A percentile compares a stretch with the other conserved stretches of the same genome.
These are phyloP conservation scores for Petrea volubilis DNA, from an alignment of 257 asterid genomes.

Conservation along the genomic window DNA sequence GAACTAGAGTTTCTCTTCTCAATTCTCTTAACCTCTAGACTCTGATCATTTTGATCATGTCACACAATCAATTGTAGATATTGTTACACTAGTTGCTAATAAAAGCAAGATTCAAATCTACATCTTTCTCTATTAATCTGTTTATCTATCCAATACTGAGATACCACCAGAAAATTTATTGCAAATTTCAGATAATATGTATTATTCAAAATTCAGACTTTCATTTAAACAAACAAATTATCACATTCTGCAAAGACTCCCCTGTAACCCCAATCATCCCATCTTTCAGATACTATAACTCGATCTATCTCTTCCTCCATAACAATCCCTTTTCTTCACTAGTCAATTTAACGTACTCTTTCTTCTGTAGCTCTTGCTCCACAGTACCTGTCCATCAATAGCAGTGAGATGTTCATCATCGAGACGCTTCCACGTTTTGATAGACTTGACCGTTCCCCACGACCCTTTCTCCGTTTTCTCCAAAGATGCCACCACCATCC, in stretches of 20 bases:
- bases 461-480: conserved; percentile 68
- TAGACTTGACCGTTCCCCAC: conserved; percentile 80
- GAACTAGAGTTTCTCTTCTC: conserved; percentile 29
- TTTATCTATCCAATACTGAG: not conserved
- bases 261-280: not conserved
- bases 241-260: not conserved
- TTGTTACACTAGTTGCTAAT: not conserved
- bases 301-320: not conserved
- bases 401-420: conserved; percentile 67
- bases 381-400: conserved; percentile 76
- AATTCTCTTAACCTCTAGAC: conserved; percentile 30
- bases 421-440: conserved; percentile 87
- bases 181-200: no score
- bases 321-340: not conserved
- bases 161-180: no score
- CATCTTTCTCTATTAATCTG: not conserved
- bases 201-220: no score
- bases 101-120: not conserved
- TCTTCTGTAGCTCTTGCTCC: conserved; percentile 62
- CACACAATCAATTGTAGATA: not conserved
- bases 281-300: not conserved
- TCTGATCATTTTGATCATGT: not conserved
- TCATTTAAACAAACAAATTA: not conserved
- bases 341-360: conserved; percentile 23
- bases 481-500: conserved; percentile 76